Percentiles rank a stretch among this genome's conserved stretches.
Conservation (phyloP, 192 early-diverging fungal genomes). For the Coemansia nantahalensis region DNA sequence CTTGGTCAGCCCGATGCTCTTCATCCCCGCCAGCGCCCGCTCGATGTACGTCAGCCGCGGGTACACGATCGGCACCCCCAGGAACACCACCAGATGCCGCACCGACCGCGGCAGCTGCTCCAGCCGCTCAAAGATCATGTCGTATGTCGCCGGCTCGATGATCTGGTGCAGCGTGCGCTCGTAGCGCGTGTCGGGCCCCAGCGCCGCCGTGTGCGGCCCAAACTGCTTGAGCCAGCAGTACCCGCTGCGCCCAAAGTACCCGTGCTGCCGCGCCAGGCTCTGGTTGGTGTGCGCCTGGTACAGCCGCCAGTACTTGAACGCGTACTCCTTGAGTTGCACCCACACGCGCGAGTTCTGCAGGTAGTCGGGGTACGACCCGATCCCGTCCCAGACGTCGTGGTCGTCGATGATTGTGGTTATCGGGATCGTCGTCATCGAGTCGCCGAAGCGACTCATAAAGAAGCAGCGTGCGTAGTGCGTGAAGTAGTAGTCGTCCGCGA, state of each 20-base stretch:
- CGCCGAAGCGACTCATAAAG: slow-evolving; percentile 55
- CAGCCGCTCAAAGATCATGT: slow-evolving; percentile 58
- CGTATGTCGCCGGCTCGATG: slow-evolving; percentile 59
- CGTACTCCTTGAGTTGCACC: slow-evolving; percentile 69
- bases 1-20: slow-evolving; percentile 55
- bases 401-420: slow-evolving; percentile 80
- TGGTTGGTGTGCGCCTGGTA: slow-evolving; percentile 82
- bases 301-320: slow-evolving; percentile 74
- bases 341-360: slow-evolving; percentile 68
- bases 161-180: slow-evolving; percentile 68
- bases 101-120: slow-evolving; percentile 40
- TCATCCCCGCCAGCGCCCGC: slow-evolving; percentile 59
- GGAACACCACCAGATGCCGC: slow-evolving; percentile 67
- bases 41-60: slow-evolving; percentile 71
- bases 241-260: slow-evolving; percentile 53
- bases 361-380: slow-evolving; percentile 77
- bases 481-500: slow-evolving; percentile 68
- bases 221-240: slow-evolving; percentile 66
- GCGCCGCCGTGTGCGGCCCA: slow-evolving; percentile 61
- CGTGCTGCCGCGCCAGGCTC: slow-evolving; percentile 56
- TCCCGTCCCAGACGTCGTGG: slow-evolving; percentile 86
- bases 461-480: slow-evolving; percentile 66
- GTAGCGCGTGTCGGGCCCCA: slow-evolving; percentile 70
- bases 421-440: slow-evolving; percentile 73
- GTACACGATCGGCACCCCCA: slow-evolving; percentile 75